These are phyloP conservation scores for Rhypophila decipiens DNA, from an alignment of 495 filamentous ascomycete species.

Conservation along the genomic window DNA sequence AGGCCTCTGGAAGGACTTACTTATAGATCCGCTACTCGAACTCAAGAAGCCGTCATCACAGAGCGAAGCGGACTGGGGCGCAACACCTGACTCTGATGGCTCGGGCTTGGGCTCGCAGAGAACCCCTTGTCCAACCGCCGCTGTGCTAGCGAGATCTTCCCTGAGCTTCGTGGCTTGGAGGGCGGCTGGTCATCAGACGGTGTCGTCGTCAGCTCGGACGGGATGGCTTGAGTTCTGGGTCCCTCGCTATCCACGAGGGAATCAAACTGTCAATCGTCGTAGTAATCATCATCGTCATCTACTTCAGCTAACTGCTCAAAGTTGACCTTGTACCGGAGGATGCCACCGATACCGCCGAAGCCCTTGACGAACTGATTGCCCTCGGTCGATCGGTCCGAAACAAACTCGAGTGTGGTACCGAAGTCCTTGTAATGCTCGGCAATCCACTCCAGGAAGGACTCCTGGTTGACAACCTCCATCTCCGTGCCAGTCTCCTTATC, in stretches of 20 bases:
- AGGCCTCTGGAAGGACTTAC: neutral
- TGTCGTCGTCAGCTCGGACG: slow-evolving; percentile 43
- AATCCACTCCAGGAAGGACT: slow-evolving; percentile 96
- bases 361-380: slow-evolving; percentile 99
- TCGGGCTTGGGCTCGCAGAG: slow-evolving; percentile 31
- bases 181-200: slow-evolving; percentile 25
- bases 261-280: slow-evolving; percentile 96
- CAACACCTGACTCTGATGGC: slow-evolving; percentile 32
- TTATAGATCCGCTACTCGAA: slow-evolving; percentile 22
- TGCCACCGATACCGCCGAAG: slow-evolving; percentile 95
- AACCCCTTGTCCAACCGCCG: slow-evolving; percentile 35
- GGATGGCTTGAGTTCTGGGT: slow-evolving; percentile 61
- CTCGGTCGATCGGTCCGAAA: slow-evolving; percentile 92
- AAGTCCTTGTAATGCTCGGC: slow-evolving; percentile 97
- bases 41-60: slow-evolving; percentile 53
- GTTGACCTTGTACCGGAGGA: slow-evolving; percentile 99
- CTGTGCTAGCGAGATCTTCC: slow-evolving; percentile 29
- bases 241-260: slow-evolving; percentile 88
- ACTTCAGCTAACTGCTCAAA: slow-evolving; percentile 96
- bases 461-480: slow-evolving; percentile 84
- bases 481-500: slow-evolving; percentile 93
- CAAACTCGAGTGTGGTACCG: slow-evolving; percentile 93
- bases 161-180: slow-evolving; percentile 30
- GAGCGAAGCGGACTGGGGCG: slow-evolving; percentile 55
- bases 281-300: slow-evolving; percentile 97